Conservation (phyloP, 1,139 yeast genomes). For the Geotrichum klebahnii region DNA sequence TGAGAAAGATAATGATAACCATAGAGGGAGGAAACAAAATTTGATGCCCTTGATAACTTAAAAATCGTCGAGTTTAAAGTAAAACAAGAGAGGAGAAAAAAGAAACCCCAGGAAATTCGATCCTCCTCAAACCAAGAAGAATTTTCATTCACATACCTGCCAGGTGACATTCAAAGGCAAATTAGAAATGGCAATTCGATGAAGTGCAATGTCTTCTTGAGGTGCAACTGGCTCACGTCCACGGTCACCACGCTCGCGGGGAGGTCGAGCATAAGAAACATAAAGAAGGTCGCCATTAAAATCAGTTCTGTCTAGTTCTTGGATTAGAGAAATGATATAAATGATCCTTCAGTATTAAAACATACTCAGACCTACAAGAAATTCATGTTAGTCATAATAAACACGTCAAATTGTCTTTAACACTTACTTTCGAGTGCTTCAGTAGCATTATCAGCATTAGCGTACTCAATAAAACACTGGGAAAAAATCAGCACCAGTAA, state of each 20-base stretch:
- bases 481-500: background rate
- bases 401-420: background rate
- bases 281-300: conserved; percentile 37
- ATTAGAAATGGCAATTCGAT: conserved; percentile 29
- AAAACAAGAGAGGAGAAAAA: no score
- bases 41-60: no score
- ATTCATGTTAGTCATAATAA: background rate
- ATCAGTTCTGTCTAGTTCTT: conserved; percentile 23
- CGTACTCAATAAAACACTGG: conserved; percentile 9
- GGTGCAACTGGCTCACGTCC: conserved; percentile 11
- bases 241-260: conserved; percentile 20
- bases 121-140: no score
- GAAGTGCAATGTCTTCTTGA: conserved; percentile 23
- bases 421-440: conserved; percentile 33
- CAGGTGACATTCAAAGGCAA: conserved; percentile 34
- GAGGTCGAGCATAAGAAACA: conserved; percentile 36
- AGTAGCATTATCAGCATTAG: conserved; percentile 34
- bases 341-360: background rate
- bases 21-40: no score
- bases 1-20: background rate
- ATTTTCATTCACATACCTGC: conserved; percentile 32
- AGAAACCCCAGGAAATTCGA: no score
- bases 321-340: background rate
- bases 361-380: conserved; percentile 8
- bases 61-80: no score